These are phyloP conservation scores for Kurtzmaniella quercitrusa DNA, from an alignment of 1,139 yeast genomes.

Conservation along the genomic window DNA sequence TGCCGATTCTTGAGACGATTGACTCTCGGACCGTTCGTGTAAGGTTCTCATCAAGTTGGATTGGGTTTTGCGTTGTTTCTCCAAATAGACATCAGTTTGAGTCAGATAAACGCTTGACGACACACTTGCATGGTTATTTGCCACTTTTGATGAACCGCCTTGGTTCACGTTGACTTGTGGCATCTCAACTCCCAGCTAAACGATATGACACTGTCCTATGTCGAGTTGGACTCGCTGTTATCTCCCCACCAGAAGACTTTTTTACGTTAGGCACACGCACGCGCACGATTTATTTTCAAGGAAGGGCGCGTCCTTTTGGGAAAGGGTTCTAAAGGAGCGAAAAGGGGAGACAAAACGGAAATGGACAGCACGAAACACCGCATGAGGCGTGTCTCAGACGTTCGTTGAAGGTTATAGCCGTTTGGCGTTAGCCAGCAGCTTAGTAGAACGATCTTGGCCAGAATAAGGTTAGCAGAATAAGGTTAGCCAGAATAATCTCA, in stretches of 20 bases:
- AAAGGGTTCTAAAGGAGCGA: background rate
- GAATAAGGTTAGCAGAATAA: no score
- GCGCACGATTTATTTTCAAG: background rate
- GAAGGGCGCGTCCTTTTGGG: background rate
- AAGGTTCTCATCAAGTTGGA: background rate
- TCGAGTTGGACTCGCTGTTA: background rate
- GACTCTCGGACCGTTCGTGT: background rate
- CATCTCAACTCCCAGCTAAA: background rate
- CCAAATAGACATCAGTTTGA: background rate
- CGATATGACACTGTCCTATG: background rate
- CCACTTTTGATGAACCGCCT: background rate
- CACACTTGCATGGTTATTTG: constrained; percentile 20
- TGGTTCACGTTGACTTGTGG: background rate
- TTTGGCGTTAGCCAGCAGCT: no score
- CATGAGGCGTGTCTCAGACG: no score
- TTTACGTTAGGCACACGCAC: background rate
- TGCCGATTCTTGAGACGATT: background rate
- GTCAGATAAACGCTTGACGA: constrained; percentile 34
- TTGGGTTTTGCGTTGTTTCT: background rate
- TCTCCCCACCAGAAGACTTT: background rate
- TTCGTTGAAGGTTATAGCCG: no score
- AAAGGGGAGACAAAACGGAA: background rate
- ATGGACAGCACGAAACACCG: background rate
- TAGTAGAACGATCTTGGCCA: no score
- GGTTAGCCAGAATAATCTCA: no score